Percentiles rank a stretch among this genome's conserved stretches.
Evolutionary conservation across 164 flowering plant species (phyloP).

Genomic region (Malania oleifera): DNA sequence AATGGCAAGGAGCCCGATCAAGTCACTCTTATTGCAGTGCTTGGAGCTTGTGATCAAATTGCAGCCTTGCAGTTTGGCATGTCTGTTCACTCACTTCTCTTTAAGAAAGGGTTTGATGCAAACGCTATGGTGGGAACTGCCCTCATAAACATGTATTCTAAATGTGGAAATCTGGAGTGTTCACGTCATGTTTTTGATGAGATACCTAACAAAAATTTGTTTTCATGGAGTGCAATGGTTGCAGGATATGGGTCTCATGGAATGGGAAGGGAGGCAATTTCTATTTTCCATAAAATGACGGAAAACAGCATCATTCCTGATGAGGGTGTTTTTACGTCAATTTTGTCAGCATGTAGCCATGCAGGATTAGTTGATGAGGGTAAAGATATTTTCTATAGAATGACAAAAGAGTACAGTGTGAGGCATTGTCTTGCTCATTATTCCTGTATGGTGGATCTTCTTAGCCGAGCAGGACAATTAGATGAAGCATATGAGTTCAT

Average conservation of each 20-base stretch:
- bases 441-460: slow-evolving; percentile 47
- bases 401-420: slow-evolving; percentile 22
- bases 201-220: slow-evolving; percentile 31
- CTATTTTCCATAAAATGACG: slow-evolving; percentile 27
- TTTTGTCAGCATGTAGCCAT: slow-evolving; percentile 52
- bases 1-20: slow-evolving; percentile 26
- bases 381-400: slow-evolving; percentile 26
- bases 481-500: slow-evolving; percentile 39
- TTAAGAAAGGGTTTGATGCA: slow-evolving; percentile 24
- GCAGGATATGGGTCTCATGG: slow-evolving; percentile 40
- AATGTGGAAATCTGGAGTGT: slow-evolving; percentile 24
- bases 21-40: slow-evolving; percentile 25
- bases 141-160: slow-evolving; percentile 25
- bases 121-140: slow-evolving; percentile 32
- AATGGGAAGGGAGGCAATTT: slow-evolving; percentile 34
- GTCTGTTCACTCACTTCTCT: slow-evolving; percentile 21
- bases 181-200: slow-evolving; percentile 34
- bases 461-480: slow-evolving; percentile 41
- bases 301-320: slow-evolving; percentile 31
- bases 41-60: slow-evolving; percentile 26
- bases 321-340: slow-evolving; percentile 35
- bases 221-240: slow-evolving; percentile 50
- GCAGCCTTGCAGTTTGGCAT: slow-evolving; percentile 27
- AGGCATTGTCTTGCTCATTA: slow-evolving; percentile 33
- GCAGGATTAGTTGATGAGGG: slow-evolving; percentile 44